Base-by-base conservation (phyloP, 805 yeast genomes). In the Yarrowia porcina region DNA sequence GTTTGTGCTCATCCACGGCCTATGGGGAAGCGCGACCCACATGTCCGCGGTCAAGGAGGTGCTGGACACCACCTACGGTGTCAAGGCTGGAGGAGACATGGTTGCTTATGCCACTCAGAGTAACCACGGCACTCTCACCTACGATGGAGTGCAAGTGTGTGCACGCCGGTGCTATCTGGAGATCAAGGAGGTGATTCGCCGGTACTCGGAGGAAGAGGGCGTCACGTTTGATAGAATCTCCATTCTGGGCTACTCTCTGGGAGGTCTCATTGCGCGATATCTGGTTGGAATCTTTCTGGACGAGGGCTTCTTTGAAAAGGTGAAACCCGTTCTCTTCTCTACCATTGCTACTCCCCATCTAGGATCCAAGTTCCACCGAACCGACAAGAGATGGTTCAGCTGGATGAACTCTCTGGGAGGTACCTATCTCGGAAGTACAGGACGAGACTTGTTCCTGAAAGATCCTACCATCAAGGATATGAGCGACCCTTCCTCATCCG, bases 321-420 rank as follows among this genome's bases (percentile, higher is more conserved):
- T 89, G 20, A 79, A 80, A 64, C 97, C 97, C 0, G 76, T 81
- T 21, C 67, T 79, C 39, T 87, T 84, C 66, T 78, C 87, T 2
- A 85, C 90, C 0, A 82, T 93, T 79, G 89, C 93, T 54, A 78
- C 97, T 67, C 86, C 98, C 49, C 90, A 90, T 79, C 63, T 93
- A 68, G 82, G 94, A 45, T 74, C 81, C 5, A 73, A 81, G 66
- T 79, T 84, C 74, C 56, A 49, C 28, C 79, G 83, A 75, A 69
- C 79, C 64, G 66, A 69, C 64, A 64, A 70, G 56, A 61, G 73
- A 47, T 60, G 70, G 67, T 66, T 78, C 67, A 42, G 69, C 13
- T 41, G 75, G 61, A 59, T 87, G 68, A 82, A 88, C 72, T 70
- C 76, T 41, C 64, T 81, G 65, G 86, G 96, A 20, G 67, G 88